These are phyloP conservation scores for Neoboletus brunneissimus DNA, from an alignment of 768 basidiomycete species.

Conservation along the genomic window DNA sequence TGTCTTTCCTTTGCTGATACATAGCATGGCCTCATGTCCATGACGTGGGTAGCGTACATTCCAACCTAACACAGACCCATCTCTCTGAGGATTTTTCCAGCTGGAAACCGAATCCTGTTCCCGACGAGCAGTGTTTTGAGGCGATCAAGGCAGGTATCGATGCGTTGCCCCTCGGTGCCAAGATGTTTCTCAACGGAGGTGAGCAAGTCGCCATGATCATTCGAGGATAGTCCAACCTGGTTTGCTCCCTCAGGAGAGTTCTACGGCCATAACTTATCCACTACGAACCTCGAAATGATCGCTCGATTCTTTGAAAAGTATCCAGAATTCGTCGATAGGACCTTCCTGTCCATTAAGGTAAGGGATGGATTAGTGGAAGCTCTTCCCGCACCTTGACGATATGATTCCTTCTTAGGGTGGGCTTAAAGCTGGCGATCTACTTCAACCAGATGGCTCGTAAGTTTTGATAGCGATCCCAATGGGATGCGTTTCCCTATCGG, in stretches of 20 bases:
- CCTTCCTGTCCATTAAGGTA: slow-evolving; percentile 37
- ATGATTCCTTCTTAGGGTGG: slow-evolving; percentile 8
- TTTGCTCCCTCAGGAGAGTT: slow-evolving; percentile 46
- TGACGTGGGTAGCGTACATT: slow-evolving; percentile 40
- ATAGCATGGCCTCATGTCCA: slow-evolving; percentile 53
- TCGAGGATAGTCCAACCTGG: not conserved
- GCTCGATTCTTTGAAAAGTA: slow-evolving; percentile 47
- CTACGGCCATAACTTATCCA: slow-evolving; percentile 44
- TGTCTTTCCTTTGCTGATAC: not conserved
- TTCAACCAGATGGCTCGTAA: slow-evolving; percentile 28
- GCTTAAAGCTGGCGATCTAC: not conserved
- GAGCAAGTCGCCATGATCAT: not conserved
- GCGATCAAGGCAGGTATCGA: slow-evolving; percentile 54
- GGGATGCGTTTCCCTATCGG: too few species aligned
- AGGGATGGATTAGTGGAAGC: not conserved
- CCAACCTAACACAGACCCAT: not conserved
- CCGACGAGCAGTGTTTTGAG: slow-evolving; percentile 61
- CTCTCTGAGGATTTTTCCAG: slow-evolving; percentile 14
- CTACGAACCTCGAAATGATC: slow-evolving; percentile 50
- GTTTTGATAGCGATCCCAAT: slow-evolving; percentile 1
- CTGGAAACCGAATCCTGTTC: slow-evolving; percentile 43
- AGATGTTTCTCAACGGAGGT: slow-evolving; percentile 54
- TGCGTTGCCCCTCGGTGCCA: slow-evolving; percentile 40
- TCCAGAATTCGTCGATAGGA: slow-evolving; percentile 34
- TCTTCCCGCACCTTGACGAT: not conserved